Conservation (phyloP, 202 grass and related monocot species). For the Setaria viridis region DNA sequence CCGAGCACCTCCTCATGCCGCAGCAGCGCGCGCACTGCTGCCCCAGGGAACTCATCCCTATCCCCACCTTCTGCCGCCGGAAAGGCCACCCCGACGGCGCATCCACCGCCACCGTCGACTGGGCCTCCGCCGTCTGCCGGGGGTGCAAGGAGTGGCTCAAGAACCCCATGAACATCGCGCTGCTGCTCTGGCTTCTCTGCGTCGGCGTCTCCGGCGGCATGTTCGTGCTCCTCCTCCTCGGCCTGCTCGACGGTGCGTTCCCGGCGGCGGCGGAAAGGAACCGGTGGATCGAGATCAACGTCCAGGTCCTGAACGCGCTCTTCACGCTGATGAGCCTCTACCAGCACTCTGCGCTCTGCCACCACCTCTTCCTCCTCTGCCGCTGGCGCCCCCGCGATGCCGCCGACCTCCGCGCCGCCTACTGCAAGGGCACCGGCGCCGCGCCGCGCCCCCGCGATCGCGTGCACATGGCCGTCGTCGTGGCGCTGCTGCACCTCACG, state of each 20-base stretch:
- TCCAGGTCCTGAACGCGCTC: conserved; percentile 81
- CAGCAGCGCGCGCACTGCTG: background rate
- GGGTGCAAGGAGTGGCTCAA: conserved; percentile 53
- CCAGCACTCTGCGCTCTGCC: conserved; percentile 76
- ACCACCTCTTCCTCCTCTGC: conserved; percentile 66
- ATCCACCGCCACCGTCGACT: conserved; percentile 30
- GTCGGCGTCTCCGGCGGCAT: conserved; percentile 64
- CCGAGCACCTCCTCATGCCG: background rate
- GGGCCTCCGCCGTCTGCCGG: conserved; percentile 28
- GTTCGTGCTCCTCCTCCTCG: conserved; percentile 69
- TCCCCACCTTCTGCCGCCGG: background rate
- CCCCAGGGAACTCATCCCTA: background rate
- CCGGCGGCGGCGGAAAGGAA: conserved; percentile 43
- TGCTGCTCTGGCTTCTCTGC: conserved; percentile 71
- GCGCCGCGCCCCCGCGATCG: conserved; percentile 24
- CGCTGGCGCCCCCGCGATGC: conserved; percentile 59
- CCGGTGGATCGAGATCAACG: conserved; percentile 79
- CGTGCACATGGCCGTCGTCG: conserved; percentile 56
- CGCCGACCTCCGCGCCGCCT: conserved; percentile 60
- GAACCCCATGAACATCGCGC: conserved; percentile 76
- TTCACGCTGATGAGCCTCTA: conserved; percentile 87
- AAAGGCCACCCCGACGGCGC: no score
- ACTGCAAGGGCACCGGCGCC: conserved; percentile 36
- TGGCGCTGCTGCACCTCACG: conserved; percentile 73
- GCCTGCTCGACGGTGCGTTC: conserved; percentile 58